These are phyloP conservation scores for Fusarium tjaetaba DNA, from an alignment of 2,329 filamentous ascomycete genomes.

Conservation along the genomic window DNA sequence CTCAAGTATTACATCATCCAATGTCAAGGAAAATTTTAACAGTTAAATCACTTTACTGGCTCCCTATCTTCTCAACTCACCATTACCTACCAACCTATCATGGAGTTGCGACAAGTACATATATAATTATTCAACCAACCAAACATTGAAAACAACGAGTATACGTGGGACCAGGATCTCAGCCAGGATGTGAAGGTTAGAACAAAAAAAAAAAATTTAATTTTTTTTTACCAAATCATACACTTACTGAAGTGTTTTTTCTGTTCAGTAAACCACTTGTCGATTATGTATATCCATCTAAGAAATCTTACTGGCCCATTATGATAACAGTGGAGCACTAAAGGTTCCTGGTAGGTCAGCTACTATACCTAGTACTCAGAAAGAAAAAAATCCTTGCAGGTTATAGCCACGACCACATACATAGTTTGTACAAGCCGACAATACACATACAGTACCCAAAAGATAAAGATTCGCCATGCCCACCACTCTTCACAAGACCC, in stretches of 20 bases:
- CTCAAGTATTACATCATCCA: neutral
- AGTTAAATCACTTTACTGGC: too few species aligned
- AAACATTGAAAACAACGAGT: neutral
- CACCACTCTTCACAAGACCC: constrained; percentile 80
- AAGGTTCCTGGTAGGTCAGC: neutral
- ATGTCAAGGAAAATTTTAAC: neutral
- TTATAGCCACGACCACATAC: neutral
- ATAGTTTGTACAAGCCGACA: constrained; percentile 8
- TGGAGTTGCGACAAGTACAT: neutral
- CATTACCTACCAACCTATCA: neutral
- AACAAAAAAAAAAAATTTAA: too few species aligned
- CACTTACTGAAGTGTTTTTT: neutral
- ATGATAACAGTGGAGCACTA: constrained; percentile 16
- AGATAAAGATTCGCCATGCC: constrained; percentile 67
- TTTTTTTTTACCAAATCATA: neutral
- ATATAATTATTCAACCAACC: neutral
- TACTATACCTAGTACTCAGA: neutral
- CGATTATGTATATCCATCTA: constrained; percentile 18
- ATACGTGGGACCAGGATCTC: neutral
- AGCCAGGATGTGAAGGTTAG: neutral
- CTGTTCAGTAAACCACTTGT: neutral
- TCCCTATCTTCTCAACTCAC: neutral
- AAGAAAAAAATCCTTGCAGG: constrained; percentile 28
- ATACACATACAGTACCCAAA: neutral
- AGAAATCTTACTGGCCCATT: constrained; percentile 10